Conservation (phyloP, 2,329 filamentous ascomycete genomes). For the Cercospora zeina region DNA sequence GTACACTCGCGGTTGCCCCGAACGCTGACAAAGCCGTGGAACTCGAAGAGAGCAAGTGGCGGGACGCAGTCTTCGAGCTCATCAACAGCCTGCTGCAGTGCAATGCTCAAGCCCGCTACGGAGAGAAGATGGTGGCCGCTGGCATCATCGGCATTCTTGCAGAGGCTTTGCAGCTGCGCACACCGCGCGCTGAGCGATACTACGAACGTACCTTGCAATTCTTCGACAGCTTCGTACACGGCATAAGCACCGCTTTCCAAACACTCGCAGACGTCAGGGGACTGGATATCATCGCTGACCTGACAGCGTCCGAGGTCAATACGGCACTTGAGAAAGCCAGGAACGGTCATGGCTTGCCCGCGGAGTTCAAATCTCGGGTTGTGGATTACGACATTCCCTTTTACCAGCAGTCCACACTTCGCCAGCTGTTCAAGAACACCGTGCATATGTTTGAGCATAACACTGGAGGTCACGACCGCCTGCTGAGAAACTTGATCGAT, state of each 20-base stretch:
- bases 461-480: slow-evolving; percentile 80
- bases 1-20: slow-evolving; percentile 67
- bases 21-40: slow-evolving; percentile 60
- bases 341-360: slow-evolving; percentile 69
- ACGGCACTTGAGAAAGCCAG: slow-evolving; percentile 67
- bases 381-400: slow-evolving; percentile 94
- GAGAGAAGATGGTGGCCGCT: slow-evolving; percentile 80
- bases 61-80: slow-evolving; percentile 83
- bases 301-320: slow-evolving; percentile 77
- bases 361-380: slow-evolving; percentile 71
- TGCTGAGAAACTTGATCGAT: slow-evolving; percentile 90
- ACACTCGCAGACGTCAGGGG: slow-evolving; percentile 79
- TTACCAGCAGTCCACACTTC: slow-evolving; percentile 87
- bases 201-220: slow-evolving; percentile 84
- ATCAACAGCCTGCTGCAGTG: slow-evolving; percentile 73
- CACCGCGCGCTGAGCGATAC: slow-evolving; percentile 75
- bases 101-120: slow-evolving; percentile 57
- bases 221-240: slow-evolving; percentile 81
- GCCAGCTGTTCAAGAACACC: slow-evolving; percentile 92
- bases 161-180: slow-evolving; percentile 81
- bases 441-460: slow-evolving; percentile 89
- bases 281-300: slow-evolving; percentile 83
- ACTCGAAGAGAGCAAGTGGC: slow-evolving; percentile 77
- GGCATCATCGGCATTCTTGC: slow-evolving; percentile 88
- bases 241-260: slow-evolving; percentile 77